These are phyloP conservation scores for Mycena chlorophos DNA, from an alignment of 768 basidiomycete genomes.

Conservation along the genomic window DNA sequence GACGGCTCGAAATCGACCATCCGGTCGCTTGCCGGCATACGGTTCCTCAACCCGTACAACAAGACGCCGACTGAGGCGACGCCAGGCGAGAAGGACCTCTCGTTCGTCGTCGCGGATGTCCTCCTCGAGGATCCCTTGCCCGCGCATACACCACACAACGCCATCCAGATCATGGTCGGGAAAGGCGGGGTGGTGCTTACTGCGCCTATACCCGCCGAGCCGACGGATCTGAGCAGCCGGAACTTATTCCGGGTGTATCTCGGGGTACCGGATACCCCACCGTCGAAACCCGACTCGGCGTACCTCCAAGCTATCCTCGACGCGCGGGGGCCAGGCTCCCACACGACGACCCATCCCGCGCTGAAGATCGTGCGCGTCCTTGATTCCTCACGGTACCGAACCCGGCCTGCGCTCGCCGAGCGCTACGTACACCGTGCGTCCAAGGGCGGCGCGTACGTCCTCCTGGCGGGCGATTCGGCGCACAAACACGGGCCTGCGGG, in stretches of 20 bases:
- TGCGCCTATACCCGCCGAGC: slow-evolving; percentile 1
- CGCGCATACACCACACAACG: not conserved
- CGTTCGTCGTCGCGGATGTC: slow-evolving; percentile 1
- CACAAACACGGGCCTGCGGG: slow-evolving; percentile 12
- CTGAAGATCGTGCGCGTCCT: slow-evolving; percentile 7
- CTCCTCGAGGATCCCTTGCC: not conserved
- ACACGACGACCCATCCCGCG: not conserved
- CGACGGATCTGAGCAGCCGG: not conserved
- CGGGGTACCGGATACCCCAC: slow-evolving; percentile 13
- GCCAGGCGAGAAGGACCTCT: not conserved
- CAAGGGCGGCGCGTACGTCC: not conserved
- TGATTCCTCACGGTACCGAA: not conserved
- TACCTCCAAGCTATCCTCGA: slow-evolving; percentile 13
- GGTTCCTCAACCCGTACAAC: slow-evolving; percentile 1
- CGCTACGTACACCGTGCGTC: not conserved
- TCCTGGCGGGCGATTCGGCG: slow-evolving; percentile 9
- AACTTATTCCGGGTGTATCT: slow-evolving; percentile 13
- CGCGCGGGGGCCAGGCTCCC: slow-evolving; percentile 10
- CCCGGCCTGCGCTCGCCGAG: slow-evolving; percentile 1
- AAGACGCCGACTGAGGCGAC: not conserved
- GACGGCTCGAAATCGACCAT: slow-evolving; percentile 42
- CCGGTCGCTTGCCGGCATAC: slow-evolving; percentile 12
- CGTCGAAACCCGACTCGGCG: slow-evolving; percentile 5
- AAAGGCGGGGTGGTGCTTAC: slow-evolving; percentile 7
- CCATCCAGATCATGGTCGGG: slow-evolving; percentile 10